A percentile compares a stretch with the other conserved stretches of the same genome.
Evolutionary conservation across 306 rosid species (phyloP).

Genomic region (Prunus mira): DNA sequence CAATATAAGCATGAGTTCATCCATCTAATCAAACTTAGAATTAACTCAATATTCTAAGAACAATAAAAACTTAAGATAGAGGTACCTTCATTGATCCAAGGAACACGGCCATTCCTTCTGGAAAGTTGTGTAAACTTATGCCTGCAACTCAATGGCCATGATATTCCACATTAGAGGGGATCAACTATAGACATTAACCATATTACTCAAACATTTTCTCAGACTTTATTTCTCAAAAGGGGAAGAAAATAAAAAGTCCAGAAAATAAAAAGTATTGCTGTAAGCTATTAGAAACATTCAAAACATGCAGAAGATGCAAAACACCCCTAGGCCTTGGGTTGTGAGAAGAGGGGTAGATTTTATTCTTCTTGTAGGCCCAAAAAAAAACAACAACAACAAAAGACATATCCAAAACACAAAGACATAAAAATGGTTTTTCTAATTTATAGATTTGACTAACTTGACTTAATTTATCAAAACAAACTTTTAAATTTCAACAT

Average conservation of each 20-base stretch:
- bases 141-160: slow-evolving; percentile 44
- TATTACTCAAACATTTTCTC: background rate
- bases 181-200: background rate
- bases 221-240: background rate
- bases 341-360: background rate
- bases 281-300: background rate
- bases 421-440: background rate
- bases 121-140: slow-evolving; percentile 97
- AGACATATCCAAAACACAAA: background rate
- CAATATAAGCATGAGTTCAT: background rate
- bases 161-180: background rate
- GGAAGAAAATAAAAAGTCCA: background rate
- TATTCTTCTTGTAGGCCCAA: background rate
- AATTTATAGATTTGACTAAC: background rate
- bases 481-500: background rate
- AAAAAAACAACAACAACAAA: background rate
- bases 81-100: slow-evolving; percentile 95
- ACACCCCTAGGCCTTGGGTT: background rate
- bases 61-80: background rate
- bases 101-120: slow-evolving; percentile 99
- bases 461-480: background rate
- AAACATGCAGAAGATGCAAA: background rate
- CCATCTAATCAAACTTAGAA: background rate
- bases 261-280: background rate
- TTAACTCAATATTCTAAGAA: slow-evolving; percentile 9